Evolutionary conservation across 192 early-diverging fungal genomes (phyloP).

Genomic region (Rhizophagus prolifer): DNA sequence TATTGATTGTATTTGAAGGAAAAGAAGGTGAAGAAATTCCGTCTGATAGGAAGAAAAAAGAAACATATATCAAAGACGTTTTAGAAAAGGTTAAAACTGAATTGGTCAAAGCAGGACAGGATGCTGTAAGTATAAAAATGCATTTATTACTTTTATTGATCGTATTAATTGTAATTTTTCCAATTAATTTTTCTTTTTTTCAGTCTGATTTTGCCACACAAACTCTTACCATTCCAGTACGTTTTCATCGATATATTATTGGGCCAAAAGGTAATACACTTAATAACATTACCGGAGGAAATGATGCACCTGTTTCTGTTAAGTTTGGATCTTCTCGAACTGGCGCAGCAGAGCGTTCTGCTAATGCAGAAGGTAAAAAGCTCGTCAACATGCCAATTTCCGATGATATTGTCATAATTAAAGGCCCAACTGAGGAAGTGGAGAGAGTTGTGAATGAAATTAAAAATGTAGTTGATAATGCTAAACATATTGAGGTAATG

Average conservation of each 20-base stretch:
- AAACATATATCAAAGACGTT: slow-evolving; percentile 47
- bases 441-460: slow-evolving; percentile 70
- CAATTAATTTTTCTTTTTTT: too few species aligned
- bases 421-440: slow-evolving; percentile 79
- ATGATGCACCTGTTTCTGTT: slow-evolving; percentile 65
- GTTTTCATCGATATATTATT: slow-evolving; percentile 78
- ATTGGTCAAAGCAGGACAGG: slow-evolving; percentile 60
- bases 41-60: slow-evolving; percentile 35
- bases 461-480: slow-evolving; percentile 60
- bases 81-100: slow-evolving; percentile 64
- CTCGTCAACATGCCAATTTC: slow-evolving; percentile 40
- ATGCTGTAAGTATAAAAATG: slow-evolving; percentile 41
- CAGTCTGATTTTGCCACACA: slow-evolving; percentile 62
- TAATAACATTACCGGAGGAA: slow-evolving; percentile 65
- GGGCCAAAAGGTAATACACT: slow-evolving; percentile 73
- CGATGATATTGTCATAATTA: slow-evolving; percentile 74
- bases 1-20: slow-evolving; percentile 79
- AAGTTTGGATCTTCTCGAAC: slow-evolving; percentile 59
- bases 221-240: slow-evolving; percentile 61
- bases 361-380: slow-evolving; percentile 50
- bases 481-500: slow-evolving; percentile 61
- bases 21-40: slow-evolving; percentile 41
- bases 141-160: background rate
- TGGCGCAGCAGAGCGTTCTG: slow-evolving; percentile 42
- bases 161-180: slow-evolving; percentile 45